Conservation (phyloP, 2,329 filamentous ascomycete genomes). For the Talaromyces sp. region DNA sequence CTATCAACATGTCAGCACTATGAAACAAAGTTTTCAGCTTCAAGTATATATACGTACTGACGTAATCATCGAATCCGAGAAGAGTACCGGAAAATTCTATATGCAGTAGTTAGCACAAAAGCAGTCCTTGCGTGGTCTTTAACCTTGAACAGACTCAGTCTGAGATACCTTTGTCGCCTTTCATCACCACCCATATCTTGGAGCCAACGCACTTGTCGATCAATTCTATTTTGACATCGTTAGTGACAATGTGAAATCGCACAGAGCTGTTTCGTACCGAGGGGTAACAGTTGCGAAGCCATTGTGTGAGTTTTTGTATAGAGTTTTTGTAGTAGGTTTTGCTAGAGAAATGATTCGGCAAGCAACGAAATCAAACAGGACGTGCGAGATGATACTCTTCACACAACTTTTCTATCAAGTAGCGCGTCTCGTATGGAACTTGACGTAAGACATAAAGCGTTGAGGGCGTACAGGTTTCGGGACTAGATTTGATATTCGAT, state of each 20-base stretch:
- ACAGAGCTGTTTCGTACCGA: constrained; percentile 50
- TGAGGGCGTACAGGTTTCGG: neutral
- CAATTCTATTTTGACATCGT: constrained; percentile 62
- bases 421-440: neutral
- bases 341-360: neutral
- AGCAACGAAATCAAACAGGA: neutral
- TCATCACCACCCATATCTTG: constrained; percentile 98
- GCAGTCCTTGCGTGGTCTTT: neutral
- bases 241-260: neutral
- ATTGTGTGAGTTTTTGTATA: constrained; percentile 39
- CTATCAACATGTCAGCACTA: constrained; percentile 45
- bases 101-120: neutral
- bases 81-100: constrained; percentile 93
- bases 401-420: neutral
- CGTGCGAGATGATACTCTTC: neutral
- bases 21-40: neutral
- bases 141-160: neutral
- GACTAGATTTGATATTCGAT: constrained; percentile 11
- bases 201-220: constrained; percentile 99
- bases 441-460: neutral
- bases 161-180: constrained; percentile 84
- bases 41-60: constrained; percentile 69
- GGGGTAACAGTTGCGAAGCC: constrained; percentile 70
- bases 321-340: neutral
- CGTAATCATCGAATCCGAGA: constrained; percentile 97